Conservation (phyloP, 2,329 filamentous ascomycete species). For the Annulohypoxylon truncatum region DNA sequence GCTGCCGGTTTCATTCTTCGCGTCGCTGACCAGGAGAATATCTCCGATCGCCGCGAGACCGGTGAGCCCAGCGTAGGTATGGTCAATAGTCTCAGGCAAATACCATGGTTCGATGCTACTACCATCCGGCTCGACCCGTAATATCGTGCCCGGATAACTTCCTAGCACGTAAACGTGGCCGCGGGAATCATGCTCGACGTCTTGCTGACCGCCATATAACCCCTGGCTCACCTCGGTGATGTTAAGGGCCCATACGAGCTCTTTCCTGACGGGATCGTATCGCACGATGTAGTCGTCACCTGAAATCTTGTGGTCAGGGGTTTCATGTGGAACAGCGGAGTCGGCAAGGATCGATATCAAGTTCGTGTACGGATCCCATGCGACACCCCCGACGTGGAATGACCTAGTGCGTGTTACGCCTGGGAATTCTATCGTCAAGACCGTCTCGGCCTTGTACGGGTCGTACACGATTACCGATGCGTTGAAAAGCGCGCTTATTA, state of each 20-base stretch:
- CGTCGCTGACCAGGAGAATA: conserved; percentile 50
- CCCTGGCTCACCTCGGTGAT: conserved; percentile 48
- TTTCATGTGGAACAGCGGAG: conserved; percentile 52
- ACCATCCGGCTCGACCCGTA: conserved; percentile 50
- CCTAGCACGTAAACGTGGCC: conserved; percentile 55
- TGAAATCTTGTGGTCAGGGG: conserved; percentile 50
- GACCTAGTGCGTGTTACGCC: conserved; percentile 48
- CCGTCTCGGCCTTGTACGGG: conserved; percentile 47
- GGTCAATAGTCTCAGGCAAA: conserved; percentile 44
- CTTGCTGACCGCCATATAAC: conserved; percentile 54
- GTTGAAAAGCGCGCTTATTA: conserved; percentile 49
- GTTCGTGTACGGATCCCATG: conserved; percentile 49
- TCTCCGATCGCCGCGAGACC: conserved; percentile 46
- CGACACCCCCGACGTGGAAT: conserved; percentile 52
- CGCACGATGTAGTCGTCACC: conserved; percentile 55
- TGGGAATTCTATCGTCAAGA: conserved; percentile 46
- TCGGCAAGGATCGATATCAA: conserved; percentile 52
- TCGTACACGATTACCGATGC: conserved; percentile 51
- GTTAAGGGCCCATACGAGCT: conserved; percentile 50
- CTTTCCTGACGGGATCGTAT: conserved; percentile 46
- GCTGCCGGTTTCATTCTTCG: conserved; percentile 36
- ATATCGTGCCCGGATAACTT: conserved; percentile 53
- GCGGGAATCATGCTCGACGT: conserved; percentile 52
- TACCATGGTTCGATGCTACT: conserved; percentile 50
- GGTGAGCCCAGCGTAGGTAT: conserved; percentile 45